Evolutionary conservation across 2,329 filamentous ascomycete genomes (phyloP).

Genomic region (Chrysoporthe deuterocubensis): DNA sequence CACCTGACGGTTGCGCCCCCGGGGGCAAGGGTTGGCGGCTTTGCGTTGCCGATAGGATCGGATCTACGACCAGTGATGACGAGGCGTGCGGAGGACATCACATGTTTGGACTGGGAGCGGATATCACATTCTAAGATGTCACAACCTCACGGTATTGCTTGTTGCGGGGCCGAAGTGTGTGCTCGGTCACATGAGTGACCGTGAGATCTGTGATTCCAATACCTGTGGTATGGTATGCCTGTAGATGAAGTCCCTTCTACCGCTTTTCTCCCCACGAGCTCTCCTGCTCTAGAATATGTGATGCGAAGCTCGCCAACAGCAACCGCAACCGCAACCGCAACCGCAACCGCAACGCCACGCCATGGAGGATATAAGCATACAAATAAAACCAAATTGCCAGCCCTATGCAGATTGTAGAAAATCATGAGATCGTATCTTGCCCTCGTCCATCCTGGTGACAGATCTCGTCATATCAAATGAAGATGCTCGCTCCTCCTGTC

Average conservation of each 20-base stretch:
- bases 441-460: not conserved
- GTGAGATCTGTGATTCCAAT: not conserved
- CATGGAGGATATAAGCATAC: not conserved
- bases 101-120: too few species aligned
- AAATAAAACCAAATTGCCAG: not conserved
- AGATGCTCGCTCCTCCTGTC: not conserved
- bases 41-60: not conserved
- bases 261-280: not conserved
- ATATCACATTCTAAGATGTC: too few species aligned
- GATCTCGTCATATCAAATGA: not conserved
- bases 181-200: not conserved
- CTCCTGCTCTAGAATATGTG: not conserved
- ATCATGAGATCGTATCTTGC: not conserved
- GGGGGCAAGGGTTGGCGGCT: not conserved
- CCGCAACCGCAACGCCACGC: not conserved
- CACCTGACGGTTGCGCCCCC: too few species aligned
- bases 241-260: slow-evolving; percentile 1
- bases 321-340: not conserved
- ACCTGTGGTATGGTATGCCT: not conserved
- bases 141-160: too few species aligned
- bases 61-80: not conserved
- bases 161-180: not conserved
- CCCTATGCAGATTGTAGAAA: not conserved
- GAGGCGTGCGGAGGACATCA: not conserved
- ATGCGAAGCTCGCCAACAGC: not conserved